Evolutionary conservation across 2,329 filamentous ascomycete genomes (phyloP), one percentile per base, ranked within the genome.

Genomic region (Helotiales sp.): DNA sequence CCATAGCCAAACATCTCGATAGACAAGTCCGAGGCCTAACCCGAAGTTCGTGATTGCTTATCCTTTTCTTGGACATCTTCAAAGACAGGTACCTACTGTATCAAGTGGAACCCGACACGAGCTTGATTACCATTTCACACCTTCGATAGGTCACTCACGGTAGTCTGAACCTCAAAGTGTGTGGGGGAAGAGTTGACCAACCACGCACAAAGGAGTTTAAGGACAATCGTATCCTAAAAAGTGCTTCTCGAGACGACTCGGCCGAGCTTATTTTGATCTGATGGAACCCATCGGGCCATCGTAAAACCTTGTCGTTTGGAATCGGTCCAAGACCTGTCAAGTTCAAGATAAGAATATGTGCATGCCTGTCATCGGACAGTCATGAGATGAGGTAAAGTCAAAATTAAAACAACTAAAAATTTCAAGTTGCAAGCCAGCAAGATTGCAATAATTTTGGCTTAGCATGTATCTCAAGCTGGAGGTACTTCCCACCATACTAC

Each of bases 221-320:
- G 49, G 15, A 17, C 49, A 4, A 52, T 28, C 17, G 22, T 13
- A 52, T 28, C 13, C 17, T 13, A n/a, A 52, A 52, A n/a, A 30
- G 49, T 52, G 13, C 49, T 52, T 52, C 24, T 30, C 24, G 24
- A 52, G 49, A 52, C 49, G 49, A 52, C 49, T 52, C 30, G 49
- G 49, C 49, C 4, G 26, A 30, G 49, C 49, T 52, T 52, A 8
- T 52, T 11, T 52, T 2, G 49, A 26, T 30, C 11, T 52, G 49
- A 26, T n/a, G 49, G 24, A 30, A 28, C 2, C 49, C 49, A 52
- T n/a, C n/a, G n/a, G n/a, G n/a, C n/a, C n/a, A n/a, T n/a, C 24
- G 49, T 52, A 13, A 52, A 52, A 52, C 49, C n/a, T 26, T 3
- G 49, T 24, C 8, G 49, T 13, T 28, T 28, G 26, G 24, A 30